Conservation (phyloP, 345 rosid species). For the Combretum micranthum region DNA sequence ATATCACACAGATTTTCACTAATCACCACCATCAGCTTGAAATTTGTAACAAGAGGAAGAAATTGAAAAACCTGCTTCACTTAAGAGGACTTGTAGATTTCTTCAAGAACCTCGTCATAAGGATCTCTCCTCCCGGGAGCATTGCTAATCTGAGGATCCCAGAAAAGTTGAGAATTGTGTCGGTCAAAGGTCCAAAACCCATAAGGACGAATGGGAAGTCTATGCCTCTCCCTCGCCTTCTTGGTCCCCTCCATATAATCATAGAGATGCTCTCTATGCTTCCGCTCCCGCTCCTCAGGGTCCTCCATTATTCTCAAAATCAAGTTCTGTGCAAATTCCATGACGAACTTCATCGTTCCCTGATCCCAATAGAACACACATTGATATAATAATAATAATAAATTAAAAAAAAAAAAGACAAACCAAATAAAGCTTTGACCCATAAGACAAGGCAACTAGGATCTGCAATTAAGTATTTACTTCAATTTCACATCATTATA, state of each 20-base stretch:
- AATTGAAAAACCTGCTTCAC: constrained; percentile 1
- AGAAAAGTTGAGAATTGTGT: constrained; percentile 82
- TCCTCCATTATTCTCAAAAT: constrained; percentile 89
- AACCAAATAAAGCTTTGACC: too few species aligned
- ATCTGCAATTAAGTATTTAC: too few species aligned
- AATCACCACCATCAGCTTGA: too few species aligned
- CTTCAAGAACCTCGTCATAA: constrained; percentile 76
- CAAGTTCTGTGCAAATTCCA: constrained; percentile 94
- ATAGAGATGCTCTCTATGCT: constrained; percentile 74
- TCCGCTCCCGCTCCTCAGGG: constrained; percentile 83
- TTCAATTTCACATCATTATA: too few species aligned
- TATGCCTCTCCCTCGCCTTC: constrained; percentile 98
- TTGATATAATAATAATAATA: not conserved
- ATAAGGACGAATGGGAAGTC: constrained; percentile 84
- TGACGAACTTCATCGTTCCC: constrained; percentile 63
- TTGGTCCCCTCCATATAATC: constrained; percentile 60
- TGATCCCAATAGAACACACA: not conserved
- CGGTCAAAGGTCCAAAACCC: constrained; percentile 98
- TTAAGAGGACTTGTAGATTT: constrained; percentile 23
- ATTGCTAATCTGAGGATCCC: constrained; percentile 98
- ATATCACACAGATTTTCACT: too few species aligned
- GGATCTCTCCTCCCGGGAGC: constrained; percentile 94
- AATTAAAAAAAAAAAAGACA: too few species aligned
- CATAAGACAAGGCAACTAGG: too few species aligned
- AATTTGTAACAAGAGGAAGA: too few species aligned